phyloP scores from a whole-genome alignment of 2,329 filamentous ascomycete species.

The Rutstroemia sp. region DNA sequence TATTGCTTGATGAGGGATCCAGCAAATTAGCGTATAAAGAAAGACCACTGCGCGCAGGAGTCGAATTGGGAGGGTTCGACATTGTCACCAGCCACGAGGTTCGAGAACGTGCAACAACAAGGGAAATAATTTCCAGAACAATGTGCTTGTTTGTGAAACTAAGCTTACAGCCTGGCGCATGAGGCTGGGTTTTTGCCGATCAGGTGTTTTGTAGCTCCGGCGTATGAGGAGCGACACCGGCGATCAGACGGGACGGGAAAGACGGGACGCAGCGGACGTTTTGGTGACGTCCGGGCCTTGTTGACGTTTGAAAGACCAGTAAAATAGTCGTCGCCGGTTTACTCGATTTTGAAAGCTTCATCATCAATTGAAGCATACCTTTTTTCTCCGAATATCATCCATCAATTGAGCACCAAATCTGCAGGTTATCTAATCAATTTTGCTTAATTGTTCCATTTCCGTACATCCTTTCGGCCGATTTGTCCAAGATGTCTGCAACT shows the following conservation, averaged over 20 bases:
- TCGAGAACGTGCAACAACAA: constrained; percentile 1
- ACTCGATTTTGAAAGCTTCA: no score
- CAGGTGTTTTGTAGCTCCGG: neutral
- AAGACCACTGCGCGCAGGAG: constrained; percentile 40
- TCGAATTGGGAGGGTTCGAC: constrained; percentile 22
- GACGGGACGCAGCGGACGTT: neutral
- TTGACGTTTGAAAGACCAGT: neutral
- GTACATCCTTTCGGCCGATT: no score
- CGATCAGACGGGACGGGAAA: neutral
- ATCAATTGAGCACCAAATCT: neutral
- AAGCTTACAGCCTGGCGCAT: constrained; percentile 11
- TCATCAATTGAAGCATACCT: neutral
- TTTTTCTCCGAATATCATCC: neutral
- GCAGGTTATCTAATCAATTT: neutral
- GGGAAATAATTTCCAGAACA: neutral
- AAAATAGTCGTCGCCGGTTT: neutral
- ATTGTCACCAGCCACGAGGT: constrained; percentile 13
- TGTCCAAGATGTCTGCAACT: constrained; percentile 23
- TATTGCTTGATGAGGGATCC: constrained; percentile 48
- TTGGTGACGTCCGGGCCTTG: neutral
- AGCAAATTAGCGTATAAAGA: constrained; percentile 83
- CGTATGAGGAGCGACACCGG: neutral
- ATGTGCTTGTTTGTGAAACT: constrained; percentile 3
- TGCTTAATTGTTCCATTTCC: neutral
- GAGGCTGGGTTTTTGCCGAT: constrained; percentile 1